These are phyloP conservation scores for Dactylonectria macrodidyma DNA, from an alignment of 2,329 filamentous ascomycete genomes.

Conservation along the genomic window DNA sequence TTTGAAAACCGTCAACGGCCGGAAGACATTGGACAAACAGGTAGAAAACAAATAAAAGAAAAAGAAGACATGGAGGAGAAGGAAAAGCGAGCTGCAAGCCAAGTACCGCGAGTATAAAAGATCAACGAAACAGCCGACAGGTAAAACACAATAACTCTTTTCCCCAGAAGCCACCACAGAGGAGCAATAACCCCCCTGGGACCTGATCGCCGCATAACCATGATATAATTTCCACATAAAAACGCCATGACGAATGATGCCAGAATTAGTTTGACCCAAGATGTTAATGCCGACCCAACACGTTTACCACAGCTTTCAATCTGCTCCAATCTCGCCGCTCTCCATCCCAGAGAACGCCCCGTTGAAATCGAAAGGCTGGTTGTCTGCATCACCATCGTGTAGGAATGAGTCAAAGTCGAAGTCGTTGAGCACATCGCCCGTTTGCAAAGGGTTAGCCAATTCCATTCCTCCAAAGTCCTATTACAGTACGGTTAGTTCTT, in stretches of 20 bases:
- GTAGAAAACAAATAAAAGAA: conserved; percentile 28
- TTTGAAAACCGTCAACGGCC: conserved; percentile 17
- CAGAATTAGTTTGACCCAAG: conserved; percentile 55
- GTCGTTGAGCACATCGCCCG: conserved; percentile 73
- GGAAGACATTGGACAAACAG: conserved; percentile 30
- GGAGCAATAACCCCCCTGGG: conserved; percentile 48
- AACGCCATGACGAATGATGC: conserved; percentile 60
- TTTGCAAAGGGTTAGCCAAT: conserved; percentile 68
- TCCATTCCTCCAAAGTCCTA: conserved; percentile 66
- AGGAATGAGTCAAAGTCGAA: conserved; percentile 80
- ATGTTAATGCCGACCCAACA: conserved; percentile 49
- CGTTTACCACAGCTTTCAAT: conserved; percentile 55
- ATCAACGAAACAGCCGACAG: conserved; percentile 25
- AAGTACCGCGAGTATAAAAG: conserved; percentile 31
- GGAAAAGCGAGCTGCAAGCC: conserved; percentile 37
- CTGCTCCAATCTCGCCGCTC: conserved; percentile 70
- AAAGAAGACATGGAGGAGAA: conserved; percentile 31
- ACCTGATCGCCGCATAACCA: conserved; percentile 57
- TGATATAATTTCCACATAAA: conserved; percentile 57
- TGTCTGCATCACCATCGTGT: conserved; percentile 67
- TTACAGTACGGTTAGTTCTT: conserved; percentile 26
- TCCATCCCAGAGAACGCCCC: conserved; percentile 68
- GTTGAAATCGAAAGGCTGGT: conserved; percentile 69
- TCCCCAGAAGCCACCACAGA: conserved; percentile 51
- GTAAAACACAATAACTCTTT: conserved; percentile 49